A percentile compares a stretch with the other conserved stretches of the same genome.
Evolutionary conservation across 345 rosid genomes (phyloP).

Genomic region (Syzygium jambos): DNA sequence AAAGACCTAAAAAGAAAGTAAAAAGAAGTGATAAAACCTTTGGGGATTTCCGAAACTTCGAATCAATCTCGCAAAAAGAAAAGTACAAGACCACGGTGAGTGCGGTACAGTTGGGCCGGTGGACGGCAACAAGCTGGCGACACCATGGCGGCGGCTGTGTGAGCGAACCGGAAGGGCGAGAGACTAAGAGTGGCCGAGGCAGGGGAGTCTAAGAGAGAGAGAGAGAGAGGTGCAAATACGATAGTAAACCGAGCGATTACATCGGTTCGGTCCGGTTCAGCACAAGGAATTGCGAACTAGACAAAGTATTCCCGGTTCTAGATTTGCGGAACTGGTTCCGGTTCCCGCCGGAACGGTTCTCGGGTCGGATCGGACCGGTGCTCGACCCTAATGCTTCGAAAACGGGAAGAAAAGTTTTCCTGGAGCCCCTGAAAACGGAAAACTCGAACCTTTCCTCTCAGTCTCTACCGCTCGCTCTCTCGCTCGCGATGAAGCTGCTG

Average conservation of each 20-base stretch:
- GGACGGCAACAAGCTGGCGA: not conserved
- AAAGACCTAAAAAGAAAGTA: not conserved
- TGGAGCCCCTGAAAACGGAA: not conserved
- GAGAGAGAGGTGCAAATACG: no score
- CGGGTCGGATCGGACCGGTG: not conserved
- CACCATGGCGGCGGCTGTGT: not conserved
- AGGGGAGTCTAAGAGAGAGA: not conserved
- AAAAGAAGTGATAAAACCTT: not conserved
- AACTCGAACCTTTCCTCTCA: not conserved
- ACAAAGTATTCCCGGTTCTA: not conserved
- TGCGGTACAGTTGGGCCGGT: not conserved
- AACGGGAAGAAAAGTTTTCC: not conserved
- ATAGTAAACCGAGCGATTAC: not conserved
- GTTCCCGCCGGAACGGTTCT: not conserved
- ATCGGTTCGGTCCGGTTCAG: not conserved
- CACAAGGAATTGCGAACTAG: not conserved
- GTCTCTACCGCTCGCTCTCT: not conserved
- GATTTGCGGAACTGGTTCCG: not conserved
- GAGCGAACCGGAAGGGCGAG: not conserved
- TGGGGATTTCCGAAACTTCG: not conserved
- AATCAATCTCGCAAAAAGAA: not conserved
- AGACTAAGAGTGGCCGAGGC: no score
- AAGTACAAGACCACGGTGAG: not conserved
- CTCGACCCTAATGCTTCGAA: not conserved
- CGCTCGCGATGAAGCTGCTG: not conserved